These are phyloP conservation scores for Termitomyces sp. DNA, from an alignment of 768 basidiomycete species.

Conservation along the genomic window DNA sequence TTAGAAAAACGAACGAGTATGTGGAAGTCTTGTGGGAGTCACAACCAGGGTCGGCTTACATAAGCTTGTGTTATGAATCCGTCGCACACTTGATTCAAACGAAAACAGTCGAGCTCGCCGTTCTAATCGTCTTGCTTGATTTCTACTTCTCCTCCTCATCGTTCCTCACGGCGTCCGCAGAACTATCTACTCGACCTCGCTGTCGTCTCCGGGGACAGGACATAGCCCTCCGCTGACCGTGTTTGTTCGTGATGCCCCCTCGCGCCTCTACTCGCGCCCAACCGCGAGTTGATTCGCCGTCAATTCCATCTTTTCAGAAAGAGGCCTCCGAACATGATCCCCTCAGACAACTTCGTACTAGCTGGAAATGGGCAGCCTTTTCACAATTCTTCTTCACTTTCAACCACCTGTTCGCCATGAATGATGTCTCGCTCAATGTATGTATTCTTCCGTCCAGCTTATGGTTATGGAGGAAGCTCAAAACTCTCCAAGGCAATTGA, in stretches of 20 bases:
- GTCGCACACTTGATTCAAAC: slow-evolving; percentile 13
- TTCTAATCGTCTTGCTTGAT: slow-evolving; percentile 10
- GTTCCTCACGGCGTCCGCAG: neutral
- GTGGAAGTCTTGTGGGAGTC: too few relatives aligned
- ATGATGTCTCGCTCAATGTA: slow-evolving; percentile 65
- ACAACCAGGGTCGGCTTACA: neutral
- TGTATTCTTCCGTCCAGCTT: slow-evolving; percentile 17
- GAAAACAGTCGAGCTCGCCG: slow-evolving; percentile 12
- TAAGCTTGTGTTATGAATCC: slow-evolving; percentile 8
- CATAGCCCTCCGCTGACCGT: slow-evolving; percentile 3
- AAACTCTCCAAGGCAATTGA: slow-evolving; percentile 59
- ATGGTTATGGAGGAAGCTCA: slow-evolving; percentile 3
- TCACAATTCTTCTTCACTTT: slow-evolving; percentile 89
- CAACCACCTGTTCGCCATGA: slow-evolving; percentile 61
- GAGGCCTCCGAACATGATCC: slow-evolving; percentile 25
- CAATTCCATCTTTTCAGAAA: slow-evolving; percentile 19
- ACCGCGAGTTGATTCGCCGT: slow-evolving; percentile 23
- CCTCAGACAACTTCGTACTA: slow-evolving; percentile 54
- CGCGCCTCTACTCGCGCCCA: slow-evolving; percentile 39
- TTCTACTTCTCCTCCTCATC: neutral
- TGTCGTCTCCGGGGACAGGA: neutral
- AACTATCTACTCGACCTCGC: neutral
- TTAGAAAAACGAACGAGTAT: neutral
- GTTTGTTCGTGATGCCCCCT: slow-evolving; percentile 44
- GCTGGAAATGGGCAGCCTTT: slow-evolving; percentile 94